Base-by-base conservation (phyloP, 2,329 filamentous ascomycete genomes). In the Curvularia spicifera region DNA sequence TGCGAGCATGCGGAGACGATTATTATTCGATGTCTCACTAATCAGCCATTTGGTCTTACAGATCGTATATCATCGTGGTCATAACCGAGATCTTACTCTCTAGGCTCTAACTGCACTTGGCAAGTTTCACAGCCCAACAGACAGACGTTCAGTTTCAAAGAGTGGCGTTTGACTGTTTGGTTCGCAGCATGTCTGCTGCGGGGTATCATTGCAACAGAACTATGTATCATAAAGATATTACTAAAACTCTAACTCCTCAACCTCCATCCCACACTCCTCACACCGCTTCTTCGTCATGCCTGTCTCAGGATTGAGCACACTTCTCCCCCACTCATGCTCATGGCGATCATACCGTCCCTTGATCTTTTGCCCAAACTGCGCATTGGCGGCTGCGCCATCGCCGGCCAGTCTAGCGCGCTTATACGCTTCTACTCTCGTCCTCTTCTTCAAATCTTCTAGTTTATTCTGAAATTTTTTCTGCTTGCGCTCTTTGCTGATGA, bases 401-500 rank as follows among this genome's bases (percentile, higher is more conserved):
- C 84, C 85, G 53, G 87, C 61, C 37, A 71, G 20, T 39, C 62
- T 61, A 29, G 69, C 70, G 49, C 93, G 82, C 54, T 93, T 86
- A 69, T 94, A 96, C 0, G 93, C 91, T 68, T 98, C 95, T 0
- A 96, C 93, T 45, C 93, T 83, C 12, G 95, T 99, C 75, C 93
- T 89, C 78, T 94, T 93, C 83, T 98, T 99, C 63, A 99, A 75
- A 52, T 98, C 93, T 5, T 90, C 83, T 33, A 99, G 81, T 80
- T 96, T 96, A 57, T 87, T 88, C 72, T 91, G 92, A 78, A 98
- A 98, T 76, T 97, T 96, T 69, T 88, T 88, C 75, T 97, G 93
- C 72, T 96, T 96, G 51, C 92, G 83, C 47, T 84, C 85, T 79
- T 96, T 97, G 78, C 92, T 93, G 53, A 95, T 89, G 2, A 81